Conservation (phyloP, 2,329 filamentous ascomycete species). For the Nakataea oryzae region DNA sequence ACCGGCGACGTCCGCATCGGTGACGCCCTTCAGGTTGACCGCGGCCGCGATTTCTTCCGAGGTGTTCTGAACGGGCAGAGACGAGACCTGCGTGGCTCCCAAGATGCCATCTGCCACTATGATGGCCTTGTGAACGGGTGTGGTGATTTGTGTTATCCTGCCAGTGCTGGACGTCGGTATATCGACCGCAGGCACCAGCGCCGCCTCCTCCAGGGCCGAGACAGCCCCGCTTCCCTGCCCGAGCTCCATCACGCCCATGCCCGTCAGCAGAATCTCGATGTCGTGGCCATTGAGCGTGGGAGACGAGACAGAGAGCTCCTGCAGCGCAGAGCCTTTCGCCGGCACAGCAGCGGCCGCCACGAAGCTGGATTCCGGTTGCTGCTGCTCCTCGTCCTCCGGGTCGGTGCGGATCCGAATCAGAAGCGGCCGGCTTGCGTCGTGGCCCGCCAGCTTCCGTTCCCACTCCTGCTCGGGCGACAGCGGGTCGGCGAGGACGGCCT, state of each 20-base stretch:
- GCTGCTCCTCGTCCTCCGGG: constrained; percentile 21
- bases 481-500: constrained; percentile 61
- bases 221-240: constrained; percentile 21
- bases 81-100: constrained; percentile 47
- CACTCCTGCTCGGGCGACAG: constrained; percentile 51
- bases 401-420: constrained; percentile 43
- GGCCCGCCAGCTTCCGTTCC: constrained; percentile 50
- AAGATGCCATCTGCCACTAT: constrained; percentile 63
- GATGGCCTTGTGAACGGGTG: constrained; percentile 75
- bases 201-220: constrained; percentile 45
- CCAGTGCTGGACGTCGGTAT: constrained; percentile 56
- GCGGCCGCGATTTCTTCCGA: constrained; percentile 37
- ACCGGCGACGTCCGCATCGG: constrained; percentile 26
- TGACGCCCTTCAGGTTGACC: constrained; percentile 32
- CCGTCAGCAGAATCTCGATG: constrained; percentile 53
- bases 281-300: constrained; percentile 49
- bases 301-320: constrained; percentile 53
- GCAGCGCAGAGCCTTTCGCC: constrained; percentile 31
- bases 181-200: constrained; percentile 68
- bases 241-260: constrained; percentile 32
- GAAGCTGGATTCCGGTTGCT: background rate
- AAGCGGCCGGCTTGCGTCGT: constrained; percentile 44
- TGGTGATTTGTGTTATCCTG: constrained; percentile 56
- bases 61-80: constrained; percentile 26
- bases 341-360: constrained; percentile 17